These are phyloP conservation scores for Boletus sp. DNA, from an alignment of 768 basidiomycete genomes.

Conservation along the genomic window DNA sequence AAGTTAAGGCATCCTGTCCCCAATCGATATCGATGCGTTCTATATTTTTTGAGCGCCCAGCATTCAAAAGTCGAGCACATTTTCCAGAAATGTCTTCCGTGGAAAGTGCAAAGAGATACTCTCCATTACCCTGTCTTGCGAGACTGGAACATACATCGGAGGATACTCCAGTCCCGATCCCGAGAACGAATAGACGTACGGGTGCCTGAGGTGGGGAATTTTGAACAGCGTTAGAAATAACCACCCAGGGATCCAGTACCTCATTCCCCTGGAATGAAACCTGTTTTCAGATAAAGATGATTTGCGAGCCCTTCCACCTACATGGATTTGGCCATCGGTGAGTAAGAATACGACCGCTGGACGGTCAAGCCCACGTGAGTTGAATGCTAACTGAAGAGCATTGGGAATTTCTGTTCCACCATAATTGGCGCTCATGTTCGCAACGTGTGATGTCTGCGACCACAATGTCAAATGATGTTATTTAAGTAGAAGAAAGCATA, in stretches of 20 bases:
- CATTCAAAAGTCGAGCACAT: conserved; percentile 48
- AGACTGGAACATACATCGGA: conserved; percentile 52
- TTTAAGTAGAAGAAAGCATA: conserved; percentile 16
- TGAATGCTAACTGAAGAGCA: conserved; percentile 43
- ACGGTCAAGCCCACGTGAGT: conserved; percentile 30
- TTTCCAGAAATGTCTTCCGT: conserved; percentile 48
- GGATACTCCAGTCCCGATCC: conserved; percentile 52
- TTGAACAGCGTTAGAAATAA: conserved; percentile 33
- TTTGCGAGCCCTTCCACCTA: background rate
- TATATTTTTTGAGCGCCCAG: conserved; percentile 47
- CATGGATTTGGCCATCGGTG: conserved; percentile 53
- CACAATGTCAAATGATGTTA: conserved; percentile 5
- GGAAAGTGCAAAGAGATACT: conserved; percentile 44
- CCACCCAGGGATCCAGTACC: conserved; percentile 13
- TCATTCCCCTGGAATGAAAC: conserved; percentile 8
- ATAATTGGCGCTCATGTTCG: conserved; percentile 39
- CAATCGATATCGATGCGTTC: conserved; percentile 50
- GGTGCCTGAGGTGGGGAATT: conserved; percentile 30
- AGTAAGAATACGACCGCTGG: conserved; percentile 55
- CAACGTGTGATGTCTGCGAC: conserved; percentile 40
- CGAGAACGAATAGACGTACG: conserved; percentile 55
- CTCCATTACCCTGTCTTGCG: conserved; percentile 54
- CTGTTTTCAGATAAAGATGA: background rate
- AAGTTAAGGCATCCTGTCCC: conserved; percentile 26
- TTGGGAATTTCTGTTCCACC: conserved; percentile 52